Evolutionary conservation across 108 stramenopile genomes (phyloP), one percentile per base, ranked within the genome.

Genomic region (Fragilaria radians): DNA sequence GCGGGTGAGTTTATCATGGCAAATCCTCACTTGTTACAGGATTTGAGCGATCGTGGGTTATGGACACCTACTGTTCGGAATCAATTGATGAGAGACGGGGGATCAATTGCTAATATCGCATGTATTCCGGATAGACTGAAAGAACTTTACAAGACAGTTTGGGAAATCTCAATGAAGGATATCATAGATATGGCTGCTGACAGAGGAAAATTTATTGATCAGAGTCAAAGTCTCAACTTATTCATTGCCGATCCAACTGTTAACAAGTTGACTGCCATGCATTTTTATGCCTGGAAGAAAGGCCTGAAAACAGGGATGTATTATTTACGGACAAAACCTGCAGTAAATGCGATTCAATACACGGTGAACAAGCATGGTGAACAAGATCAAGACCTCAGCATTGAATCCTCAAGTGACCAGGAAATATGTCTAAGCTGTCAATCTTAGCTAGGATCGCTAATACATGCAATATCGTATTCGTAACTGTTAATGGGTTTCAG

Each of bases 291-390:
- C 11, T 97, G 96, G 96, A 94, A 95, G 60, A 87, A 89, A 61
- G 92, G 91, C 1, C 65, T 95, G 42, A 96, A 93, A 91, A 98
- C 97, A 31, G 97, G 97, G 42, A 96, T 98, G 93, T 98, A 98
- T 82, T 98, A 98, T 63, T 78, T 98, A 60, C 67, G 96, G 65
- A 83, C 91, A 36, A 81, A 83, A 28, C 96, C 97, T 59, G 96
- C 96, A 45, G 99, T 95, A 7, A 93, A 97, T 63, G 97, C 99
- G 28, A 97, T 97, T 52, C 95, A 95, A 62, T 99, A 95, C 73
- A 99, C 98, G 23, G 94, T 99, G 14, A 91, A 95, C 26, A 91
- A 89, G 73, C 61, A 45, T 26, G 46, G 30, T 48, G 42, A 66
- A 67, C 49, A 19, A 1, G 36, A 42, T 14, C 7, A 7, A 42